Base-by-base conservation (phyloP, 371 early-diverging fungal species). In the Mortierella sp. region DNA sequence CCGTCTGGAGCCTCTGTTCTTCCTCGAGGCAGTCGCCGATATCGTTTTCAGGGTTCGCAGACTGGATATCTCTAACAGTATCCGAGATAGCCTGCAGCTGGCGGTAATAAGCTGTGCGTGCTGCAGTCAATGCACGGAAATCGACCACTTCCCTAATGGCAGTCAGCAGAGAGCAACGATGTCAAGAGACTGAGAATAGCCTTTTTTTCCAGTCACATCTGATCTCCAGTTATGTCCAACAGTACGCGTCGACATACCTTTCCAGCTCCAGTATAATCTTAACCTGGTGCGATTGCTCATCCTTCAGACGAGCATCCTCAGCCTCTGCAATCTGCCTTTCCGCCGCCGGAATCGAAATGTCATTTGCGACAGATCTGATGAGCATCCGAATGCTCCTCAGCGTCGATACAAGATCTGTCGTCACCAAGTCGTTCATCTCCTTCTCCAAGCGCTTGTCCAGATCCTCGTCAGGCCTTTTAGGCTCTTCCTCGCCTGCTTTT, bases 41-140 rank as follows among this genome's bases (percentile, higher is more conserved):
- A 49, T 80, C 79, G 26, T 21, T 30, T 27, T 56, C 53, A 0
- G 84, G 83, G 30, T 79, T 43, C 1, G 15, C 9, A 21, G 76
- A 64, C 47, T 75, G 58, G 64, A 84, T 39, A 24, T 72, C 72
- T 0, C 56, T 60, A 23, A 72, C 72, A 4, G 78, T 80, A 46
- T 89, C 88, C 0, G 89, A 88, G 19, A 90, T 76, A 1, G 57
- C 55, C 64, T 92, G 89, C 2, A 90, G 80, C 12, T 80, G 78
- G 8, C 80, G 72, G 55, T 82, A 90, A 62, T 89, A 90, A 15
- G 80, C 83, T 17, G 87, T 82, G 7, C 90, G 86, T 12, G 80
- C 54, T 53, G 60, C 65, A 5, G 72, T 72, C 39, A 72, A 39
- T 1, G 55, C 17, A 15, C 72, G 72, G 24, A 72, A 72, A 12